These are phyloP conservation scores for Naganishia sp. DNA, from an alignment of 1,284 basidiomycete species.

Conservation along the genomic window DNA sequence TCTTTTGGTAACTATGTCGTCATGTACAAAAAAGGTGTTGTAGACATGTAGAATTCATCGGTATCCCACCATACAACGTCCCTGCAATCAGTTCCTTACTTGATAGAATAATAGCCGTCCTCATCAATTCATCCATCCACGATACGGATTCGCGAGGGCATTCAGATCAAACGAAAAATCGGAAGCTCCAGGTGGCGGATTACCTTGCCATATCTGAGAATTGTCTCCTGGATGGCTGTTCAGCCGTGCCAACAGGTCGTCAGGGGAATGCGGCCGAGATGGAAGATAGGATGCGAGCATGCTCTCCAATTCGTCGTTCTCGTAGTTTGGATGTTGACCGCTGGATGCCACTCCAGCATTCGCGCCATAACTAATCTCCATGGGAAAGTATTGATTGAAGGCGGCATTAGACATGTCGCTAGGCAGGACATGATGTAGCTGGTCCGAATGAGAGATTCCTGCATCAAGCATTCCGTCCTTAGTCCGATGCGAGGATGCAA, in stretches of 20 bases:
- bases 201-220: constrained; percentile 22
- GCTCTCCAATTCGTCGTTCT: constrained; percentile 33
- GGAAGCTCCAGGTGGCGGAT: constrained; percentile 13
- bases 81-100: neutral
- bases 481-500: neutral
- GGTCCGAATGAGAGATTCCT: constrained; percentile 6
- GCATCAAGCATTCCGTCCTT: neutral
- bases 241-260: constrained; percentile 24
- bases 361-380: constrained; percentile 31
- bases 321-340: constrained; percentile 21
- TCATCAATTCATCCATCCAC: constrained; percentile 29
- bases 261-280: constrained; percentile 27
- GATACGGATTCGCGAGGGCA: constrained; percentile 26
- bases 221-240: constrained; percentile 19
- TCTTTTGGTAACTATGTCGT: neutral
- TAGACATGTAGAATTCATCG: neutral
- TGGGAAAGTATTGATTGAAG: constrained; percentile 30
- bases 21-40: neutral
- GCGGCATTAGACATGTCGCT: constrained; percentile 10
- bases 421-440: constrained; percentile 14
- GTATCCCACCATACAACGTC: neutral
- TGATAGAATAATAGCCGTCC: neutral
- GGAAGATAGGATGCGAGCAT: constrained; percentile 35
- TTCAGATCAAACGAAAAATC: constrained; percentile 24
- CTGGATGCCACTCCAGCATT: constrained; percentile 12